Evolutionary conservation across 2,329 filamentous ascomycete genomes (phyloP), one percentile per base, ranked within the genome.

Genomic region (Ophiocordyceps camponoti-leonardi): DNA sequence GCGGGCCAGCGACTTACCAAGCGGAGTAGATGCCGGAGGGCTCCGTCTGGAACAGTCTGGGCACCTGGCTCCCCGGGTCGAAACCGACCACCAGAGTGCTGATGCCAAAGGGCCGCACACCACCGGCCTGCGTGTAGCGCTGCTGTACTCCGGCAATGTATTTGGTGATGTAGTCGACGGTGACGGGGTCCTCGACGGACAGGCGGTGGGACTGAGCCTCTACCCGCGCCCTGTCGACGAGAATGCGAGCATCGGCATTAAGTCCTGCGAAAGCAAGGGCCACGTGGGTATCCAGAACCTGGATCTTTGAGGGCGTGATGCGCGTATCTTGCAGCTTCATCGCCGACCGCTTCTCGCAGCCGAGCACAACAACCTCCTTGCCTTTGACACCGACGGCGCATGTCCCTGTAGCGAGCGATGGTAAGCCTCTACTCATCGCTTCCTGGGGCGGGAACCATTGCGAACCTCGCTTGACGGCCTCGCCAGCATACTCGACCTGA

Each of bases 271-370:
- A 98, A 52, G 92, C 92, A 53, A 98, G 84, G 62, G 88, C 93
- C 58, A 94, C 88, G 67, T 98, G 92, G 59, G 81, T 85, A 66
- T 98, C 92, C 60, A 98, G 79, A 53, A 95, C 79, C 56, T 88
- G 87, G 65, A 98, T 95, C 75, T 98, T 98, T 56, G 92, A 96
- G 13, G 92, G 92, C 28, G 92, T 98, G 67, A 98, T 98, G 63
- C 92, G 83, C 48, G 93, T 98, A 67, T 98, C 92, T 75, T 98
- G 92, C 49, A 98, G 80, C 71, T 98, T 98, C 84, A 98, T 95
- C 31, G 92, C 92, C 45, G 92, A 96, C 57, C 90, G 81, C 77
- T 98, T 98, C 71, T 98, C 92, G 67, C 92, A 98, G 58, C 92
- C 92, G 44, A 98, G 75, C 28, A 98, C 92, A 33, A 98, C 92